phyloP scores from a whole-genome alignment of 2,329 filamentous ascomycete genomes.

The Colletotrichum orchidophilum region DNA sequence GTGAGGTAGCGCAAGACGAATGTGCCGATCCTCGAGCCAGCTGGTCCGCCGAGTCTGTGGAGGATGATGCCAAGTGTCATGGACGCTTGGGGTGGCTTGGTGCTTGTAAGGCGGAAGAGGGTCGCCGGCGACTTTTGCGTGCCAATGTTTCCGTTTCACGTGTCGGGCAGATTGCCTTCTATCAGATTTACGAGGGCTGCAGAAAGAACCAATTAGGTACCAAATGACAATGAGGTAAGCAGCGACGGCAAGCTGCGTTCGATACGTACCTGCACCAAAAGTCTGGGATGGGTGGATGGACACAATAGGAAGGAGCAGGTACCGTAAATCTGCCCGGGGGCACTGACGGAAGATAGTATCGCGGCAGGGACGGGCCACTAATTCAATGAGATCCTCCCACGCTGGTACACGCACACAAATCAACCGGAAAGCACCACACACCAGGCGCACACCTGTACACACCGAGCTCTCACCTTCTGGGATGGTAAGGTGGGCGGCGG shows the following conservation, averaged over 20 bases:
- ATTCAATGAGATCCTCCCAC: not conserved
- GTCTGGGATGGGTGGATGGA: no score
- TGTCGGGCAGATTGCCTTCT: slow-evolving; percentile 17
- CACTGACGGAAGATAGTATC: not conserved
- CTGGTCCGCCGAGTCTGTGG: not conserved
- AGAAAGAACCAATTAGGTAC: not conserved
- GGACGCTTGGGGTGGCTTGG: not conserved
- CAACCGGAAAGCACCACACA: not conserved
- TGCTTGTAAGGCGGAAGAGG: not conserved
- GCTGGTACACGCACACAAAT: not conserved
- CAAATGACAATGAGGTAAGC: not conserved
- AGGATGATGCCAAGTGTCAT: not conserved
- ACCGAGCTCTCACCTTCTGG: not conserved
- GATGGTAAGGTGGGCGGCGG: not conserved
- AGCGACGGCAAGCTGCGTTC: not conserved
- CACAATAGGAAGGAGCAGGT: slow-evolving; percentile 9
- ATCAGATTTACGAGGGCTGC: slow-evolving; percentile 31
- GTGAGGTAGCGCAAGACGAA: not conserved
- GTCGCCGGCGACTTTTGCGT: slow-evolving; percentile 10
- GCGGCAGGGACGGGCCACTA: not conserved
- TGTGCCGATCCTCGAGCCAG: not conserved
- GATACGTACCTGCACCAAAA: not conserved
- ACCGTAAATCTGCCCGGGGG: slow-evolving; percentile 14
- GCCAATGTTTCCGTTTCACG: slow-evolving; percentile 20
- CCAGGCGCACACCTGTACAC: not conserved